Evolutionary conservation across 345 rosid genomes (phyloP), one percentile per base, ranked within the genome.

Genomic region (Gossypium anomalum): DNA sequence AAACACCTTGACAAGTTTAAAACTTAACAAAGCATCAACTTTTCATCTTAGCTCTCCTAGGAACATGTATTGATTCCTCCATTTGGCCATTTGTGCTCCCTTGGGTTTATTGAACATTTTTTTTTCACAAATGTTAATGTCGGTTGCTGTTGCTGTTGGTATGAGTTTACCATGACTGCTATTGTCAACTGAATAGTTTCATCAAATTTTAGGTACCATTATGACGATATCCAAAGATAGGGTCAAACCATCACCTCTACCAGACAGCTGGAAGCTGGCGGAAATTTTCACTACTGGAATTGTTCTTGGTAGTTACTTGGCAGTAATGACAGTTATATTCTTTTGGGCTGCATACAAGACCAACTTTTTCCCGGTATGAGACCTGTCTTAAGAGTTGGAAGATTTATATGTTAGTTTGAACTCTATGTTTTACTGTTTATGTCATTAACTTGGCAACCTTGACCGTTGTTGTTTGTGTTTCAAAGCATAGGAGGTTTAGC

Each of bases 161-260:
- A 9, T 49, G 9, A 58, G 16, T 45, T 34, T 66, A 6, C 15
- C 8, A 10, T 27, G 70, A 74, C 29, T 69, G 68, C 73, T 73
- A 14, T 70, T 69, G 73, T 52, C 41, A 76, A 72, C 72, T 72
- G 60, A 79, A 14, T 72, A 13, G 25, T 45, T 17, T 68, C 23
- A 13, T 75, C 78, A 51, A 55, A 75, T 82, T 83, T 77, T 85
- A 95, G 99, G 99, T 78, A 93, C 98, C 55, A 95, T 95, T 57
- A 95, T 90, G 99, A 95, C 99, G 6, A 95, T 95, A 85, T 95
- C 99, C 9, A 93, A 95, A 81, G 99, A 95, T 71, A 89, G 99
- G 75, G 99, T 95, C 87, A 95, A 95, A 77, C 99, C 99, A 72
- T 95, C 99, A 74, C 98, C 97, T 80, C 87, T 91, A 60, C 98